These are phyloP conservation scores for Microcos paniculata DNA, from an alignment of 345 rosid genomes.

Conservation along the genomic window DNA sequence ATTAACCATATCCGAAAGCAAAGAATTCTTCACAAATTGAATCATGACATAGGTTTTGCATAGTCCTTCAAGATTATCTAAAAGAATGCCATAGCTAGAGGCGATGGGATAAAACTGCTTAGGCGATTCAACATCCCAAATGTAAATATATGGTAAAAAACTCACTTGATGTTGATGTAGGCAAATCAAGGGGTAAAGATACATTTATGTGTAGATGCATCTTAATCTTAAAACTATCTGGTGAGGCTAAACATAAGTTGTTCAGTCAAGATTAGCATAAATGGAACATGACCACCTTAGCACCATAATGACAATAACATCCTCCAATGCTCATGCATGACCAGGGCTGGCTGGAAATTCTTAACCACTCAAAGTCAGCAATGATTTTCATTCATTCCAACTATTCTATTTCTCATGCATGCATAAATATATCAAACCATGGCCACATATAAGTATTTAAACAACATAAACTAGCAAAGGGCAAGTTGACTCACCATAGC, in stretches of 20 bases:
- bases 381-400: not conserved
- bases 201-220: not conserved
- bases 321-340: not conserved
- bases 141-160: not conserved
- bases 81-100: not conserved
- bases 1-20: not conserved
- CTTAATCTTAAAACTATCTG: not conserved
- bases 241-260: not conserved
- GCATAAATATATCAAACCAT: not conserved
- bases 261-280: not conserved
- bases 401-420: not conserved
- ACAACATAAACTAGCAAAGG: not conserved
- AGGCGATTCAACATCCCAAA: not conserved
- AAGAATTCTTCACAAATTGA: not conserved
- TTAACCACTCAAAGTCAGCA: not conserved
- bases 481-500: slow-evolving; percentile 66
- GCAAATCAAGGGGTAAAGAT: not conserved
- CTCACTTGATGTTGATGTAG: not conserved
- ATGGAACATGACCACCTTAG: not conserved
- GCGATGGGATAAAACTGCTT: not conserved
- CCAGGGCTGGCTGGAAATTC: not conserved
- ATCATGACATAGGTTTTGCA: not conserved
- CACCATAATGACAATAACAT: not conserved
- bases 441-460: not conserved
- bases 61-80: not conserved